phyloP scores from a whole-genome alignment of 192 early-diverging fungal species.

The Backusella parvicylindrica region DNA sequence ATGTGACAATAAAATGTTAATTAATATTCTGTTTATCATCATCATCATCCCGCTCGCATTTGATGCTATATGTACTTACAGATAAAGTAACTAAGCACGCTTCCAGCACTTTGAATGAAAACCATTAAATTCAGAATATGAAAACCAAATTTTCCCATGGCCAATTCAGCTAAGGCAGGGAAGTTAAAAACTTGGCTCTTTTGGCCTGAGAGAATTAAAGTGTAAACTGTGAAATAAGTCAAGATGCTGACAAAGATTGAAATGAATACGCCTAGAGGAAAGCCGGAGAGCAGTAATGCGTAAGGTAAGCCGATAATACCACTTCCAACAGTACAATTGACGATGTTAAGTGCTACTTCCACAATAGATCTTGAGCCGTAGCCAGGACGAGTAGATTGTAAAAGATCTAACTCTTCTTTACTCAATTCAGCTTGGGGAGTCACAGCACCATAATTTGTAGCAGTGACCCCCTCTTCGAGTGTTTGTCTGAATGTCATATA shows the following conservation, averaged over 20 bases:
- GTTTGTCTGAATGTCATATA: background rate
- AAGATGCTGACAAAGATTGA: slow-evolving; percentile 47
- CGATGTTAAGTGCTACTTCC: slow-evolving; percentile 54
- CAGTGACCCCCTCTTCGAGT: background rate
- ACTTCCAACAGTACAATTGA: slow-evolving; percentile 68
- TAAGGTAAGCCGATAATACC: slow-evolving; percentile 67
- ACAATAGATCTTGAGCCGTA: slow-evolving; percentile 32
- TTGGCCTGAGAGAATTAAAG: slow-evolving; percentile 51
- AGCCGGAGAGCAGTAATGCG: slow-evolving; percentile 60
- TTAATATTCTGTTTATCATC: background rate
- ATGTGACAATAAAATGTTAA: background rate
- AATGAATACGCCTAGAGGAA: slow-evolving; percentile 47
- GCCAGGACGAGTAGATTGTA: slow-evolving; percentile 32
- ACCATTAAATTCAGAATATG: slow-evolving; percentile 52
- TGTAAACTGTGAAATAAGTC: slow-evolving; percentile 46
- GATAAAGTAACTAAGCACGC: slow-evolving; percentile 62
- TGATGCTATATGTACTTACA: slow-evolving; percentile 17
- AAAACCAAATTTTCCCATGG: slow-evolving; percentile 51
- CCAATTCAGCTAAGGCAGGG: slow-evolving; percentile 44
- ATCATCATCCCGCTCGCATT: background rate
- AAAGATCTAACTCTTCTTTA: slow-evolving; percentile 10
- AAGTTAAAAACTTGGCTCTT: slow-evolving; percentile 49
- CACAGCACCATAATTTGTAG: background rate
- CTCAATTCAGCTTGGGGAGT: background rate
- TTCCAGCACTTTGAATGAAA: slow-evolving; percentile 55